Conservation (phyloP, 805 yeast species). For the Barnettozyma botsteinii region DNA sequence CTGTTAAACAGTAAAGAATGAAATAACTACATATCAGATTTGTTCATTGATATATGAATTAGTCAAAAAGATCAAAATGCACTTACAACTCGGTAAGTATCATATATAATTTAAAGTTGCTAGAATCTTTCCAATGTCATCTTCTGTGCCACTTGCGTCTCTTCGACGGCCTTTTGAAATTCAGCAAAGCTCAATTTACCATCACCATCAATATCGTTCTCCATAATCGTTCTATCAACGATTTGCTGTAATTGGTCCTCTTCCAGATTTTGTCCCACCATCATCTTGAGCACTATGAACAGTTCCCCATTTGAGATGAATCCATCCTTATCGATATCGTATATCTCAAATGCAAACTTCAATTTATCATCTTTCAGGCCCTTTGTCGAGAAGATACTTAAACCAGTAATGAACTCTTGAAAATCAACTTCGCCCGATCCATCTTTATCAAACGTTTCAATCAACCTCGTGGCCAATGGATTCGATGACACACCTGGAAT, state of each 20-base stretch:
- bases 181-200: slow-evolving; percentile 83
- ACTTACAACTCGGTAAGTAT: too few species aligned
- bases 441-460: slow-evolving; percentile 92
- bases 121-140: slow-evolving; percentile 47
- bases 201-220: slow-evolving; percentile 84
- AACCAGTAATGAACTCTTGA: slow-evolving; percentile 84
- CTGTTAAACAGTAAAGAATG: too few species aligned
- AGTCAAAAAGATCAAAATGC: too few species aligned
- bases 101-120: too few species aligned
- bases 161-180: slow-evolving; percentile 60
- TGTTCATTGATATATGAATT: too few species aligned
- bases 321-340: slow-evolving; percentile 95
- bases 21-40: too few species aligned
- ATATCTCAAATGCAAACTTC: slow-evolving; percentile 84
- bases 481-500: slow-evolving; percentile 91
- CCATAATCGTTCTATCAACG: slow-evolving; percentile 95
- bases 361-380: slow-evolving; percentile 78
- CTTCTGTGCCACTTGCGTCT: slow-evolving; percentile 52
- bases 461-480: slow-evolving; percentile 82
- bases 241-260: slow-evolving; percentile 90
- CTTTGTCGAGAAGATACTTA: slow-evolving; percentile 82
- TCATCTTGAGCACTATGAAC: slow-evolving; percentile 85
- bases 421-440: slow-evolving; percentile 92
- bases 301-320: slow-evolving; percentile 92
- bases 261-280: slow-evolving; percentile 90